Base-by-base conservation (phyloP, 345 rosid species). In the Pugionium dolabratum region DNA sequence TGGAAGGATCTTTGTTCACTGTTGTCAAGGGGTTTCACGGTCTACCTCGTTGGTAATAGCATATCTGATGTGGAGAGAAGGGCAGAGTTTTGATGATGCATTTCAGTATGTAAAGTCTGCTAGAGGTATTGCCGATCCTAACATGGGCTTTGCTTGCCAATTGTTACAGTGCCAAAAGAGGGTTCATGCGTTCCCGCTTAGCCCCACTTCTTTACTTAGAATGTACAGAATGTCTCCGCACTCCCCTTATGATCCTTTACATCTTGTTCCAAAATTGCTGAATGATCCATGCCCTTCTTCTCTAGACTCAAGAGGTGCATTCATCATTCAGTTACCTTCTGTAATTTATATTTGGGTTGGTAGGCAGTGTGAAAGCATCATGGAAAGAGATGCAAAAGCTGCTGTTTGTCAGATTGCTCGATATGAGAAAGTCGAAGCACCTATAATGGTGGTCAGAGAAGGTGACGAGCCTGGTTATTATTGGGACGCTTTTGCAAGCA, bases 121-220 rank as follows among this genome's bases (percentile, higher is more conserved):
- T 0, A 84, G 99, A 77, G 95, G 95, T 53, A 95, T 95, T 59
- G 96, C 98, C 52, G 99, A 95, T 76, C 99, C 97, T 33, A 95
- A 95, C 73, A 89, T 95, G 99, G 99, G 99, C 39, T 95, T 95
- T 67, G 96, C 99, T 63, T 95, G 97, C 82, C 99, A 95, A 83
- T 73, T 95, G 79, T 64, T 95, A 53, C 97, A 95, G 55, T 95
- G 97, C 80, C 99, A 95, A 52, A 95, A 95, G 78, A 85, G 99
- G 80, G 96, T 95, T 64, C 99, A 87, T 75, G 97, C 97, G 2
- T 83, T 87, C 72, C 99, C 99, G 5, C 87, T 95, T 53, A 95
- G 99, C 64, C 99, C 99, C 26, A 95, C 91, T 79, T 95, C 99
- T 5, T 77, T 95, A 66, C 82, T 95, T 55, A 83, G 99, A 71